A percentile compares a stretch with the other conserved stretches of the same genome.
Evolutionary conservation across 352 stramenopile species (phyloP).

Genomic region (Pythium dissimile): DNA sequence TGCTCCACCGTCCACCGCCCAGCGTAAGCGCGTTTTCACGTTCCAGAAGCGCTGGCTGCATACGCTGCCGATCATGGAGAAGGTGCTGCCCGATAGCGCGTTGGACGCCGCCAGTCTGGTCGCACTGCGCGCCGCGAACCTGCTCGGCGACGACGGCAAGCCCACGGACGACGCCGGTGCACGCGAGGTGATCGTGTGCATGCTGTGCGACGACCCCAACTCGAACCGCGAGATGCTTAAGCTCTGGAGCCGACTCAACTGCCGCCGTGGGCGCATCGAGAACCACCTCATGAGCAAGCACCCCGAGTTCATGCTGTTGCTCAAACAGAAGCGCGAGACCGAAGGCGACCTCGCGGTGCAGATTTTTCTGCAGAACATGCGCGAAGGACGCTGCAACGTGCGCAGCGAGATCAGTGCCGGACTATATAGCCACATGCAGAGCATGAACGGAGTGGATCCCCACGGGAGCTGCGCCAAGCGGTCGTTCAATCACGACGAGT

Average conservation of each 20-base stretch:
- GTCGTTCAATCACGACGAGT: slow-evolving; percentile 26
- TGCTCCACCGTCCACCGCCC: background rate
- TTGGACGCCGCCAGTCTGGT: slow-evolving; percentile 31
- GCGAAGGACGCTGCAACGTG: slow-evolving; percentile 62
- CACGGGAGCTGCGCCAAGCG: slow-evolving; percentile 25
- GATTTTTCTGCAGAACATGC: slow-evolving; percentile 76
- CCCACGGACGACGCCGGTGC: slow-evolving; percentile 19
- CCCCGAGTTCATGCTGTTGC: slow-evolving; percentile 74
- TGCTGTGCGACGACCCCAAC: slow-evolving; percentile 69
- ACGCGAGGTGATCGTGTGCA: slow-evolving; percentile 65
- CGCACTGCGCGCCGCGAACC: slow-evolving; percentile 21
- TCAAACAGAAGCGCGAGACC: slow-evolving; percentile 72
- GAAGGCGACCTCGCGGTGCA: slow-evolving; percentile 70
- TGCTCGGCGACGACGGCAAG: slow-evolving; percentile 21
- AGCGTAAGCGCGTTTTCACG: slow-evolving; percentile 73
- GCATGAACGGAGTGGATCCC: background rate
- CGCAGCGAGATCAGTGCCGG: slow-evolving; percentile 62
- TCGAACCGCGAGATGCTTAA: slow-evolving; percentile 57
- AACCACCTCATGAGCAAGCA: slow-evolving; percentile 81
- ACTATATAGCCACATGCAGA: slow-evolving; percentile 53
- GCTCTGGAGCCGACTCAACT: slow-evolving; percentile 75
- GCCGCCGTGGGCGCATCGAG: slow-evolving; percentile 69
- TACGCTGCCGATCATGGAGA: slow-evolving; percentile 76
- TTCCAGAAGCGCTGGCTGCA: slow-evolving; percentile 81
- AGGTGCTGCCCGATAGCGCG: slow-evolving; percentile 38